Base-by-base conservation (phyloP, 192 early-diverging fungal genomes). In the Entomortierella parvispora region DNA sequence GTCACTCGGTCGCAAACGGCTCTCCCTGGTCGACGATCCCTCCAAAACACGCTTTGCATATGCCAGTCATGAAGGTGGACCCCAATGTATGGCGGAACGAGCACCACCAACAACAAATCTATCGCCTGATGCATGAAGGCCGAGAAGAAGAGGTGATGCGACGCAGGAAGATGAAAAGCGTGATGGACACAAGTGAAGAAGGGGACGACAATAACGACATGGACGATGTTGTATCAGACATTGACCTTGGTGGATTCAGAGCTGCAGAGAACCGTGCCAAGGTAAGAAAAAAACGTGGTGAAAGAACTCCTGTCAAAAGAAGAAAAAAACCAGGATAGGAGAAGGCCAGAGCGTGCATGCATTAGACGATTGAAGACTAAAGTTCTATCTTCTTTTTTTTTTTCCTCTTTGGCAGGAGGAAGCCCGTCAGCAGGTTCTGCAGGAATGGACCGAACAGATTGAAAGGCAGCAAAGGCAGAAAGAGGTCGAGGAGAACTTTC, bases 11-110 rank as follows among this genome's bases (percentile, higher is more conserved):
- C 28, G 45, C 70, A 9, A 29, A 28, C 6, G 69, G 61, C 12
- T 23, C 37, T 2, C 42, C 29, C 23, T 22, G 14, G 45, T 40
- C 44, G 14, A 46, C 70, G 1, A 28, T 72, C 9, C 70, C 70
- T 15, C 70, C 70, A 9, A 53, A 62, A 15, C 70, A 72, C 45
- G 70, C 70, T 28, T 47, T 72, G 0, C 70, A 72, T 28, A 72
- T 72, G 70, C 70, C 70, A 3, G 57, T 72, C 2, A 72, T 72
- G 70, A 72, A 72, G 62, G 53, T 72, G 22, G 56, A 58, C 25
- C 70, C 70, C 22, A 34, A 32, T 8, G 33, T 72, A 9, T 65
- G 70, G 48, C 29, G 62, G 29, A 51, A 40, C n/a, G 70, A 72
- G 23, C 53, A 60, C 15, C 70, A 72, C 11, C 70, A 72, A 45